Evolutionary conservation across 345 rosid species (phyloP), one percentile per base, ranked within the genome.

Genomic region (Bruguiera gymnorhiza): DNA sequence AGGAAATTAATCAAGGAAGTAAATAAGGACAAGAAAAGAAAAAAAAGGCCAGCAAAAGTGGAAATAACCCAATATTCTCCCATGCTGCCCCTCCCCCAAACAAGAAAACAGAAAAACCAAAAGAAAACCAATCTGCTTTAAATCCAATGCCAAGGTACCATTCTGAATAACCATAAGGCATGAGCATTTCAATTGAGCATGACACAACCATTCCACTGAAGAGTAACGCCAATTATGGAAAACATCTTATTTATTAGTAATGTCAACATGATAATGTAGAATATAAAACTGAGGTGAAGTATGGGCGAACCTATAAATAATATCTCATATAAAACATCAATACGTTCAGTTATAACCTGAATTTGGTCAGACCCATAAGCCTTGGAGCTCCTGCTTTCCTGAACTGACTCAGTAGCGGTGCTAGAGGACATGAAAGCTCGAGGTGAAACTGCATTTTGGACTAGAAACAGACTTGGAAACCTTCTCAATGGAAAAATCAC

Each of bases 341-440:
- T 20, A 10, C 4, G 4, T 32, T 66, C 37, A 3, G 7, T 9
- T 23, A 48, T 69, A 59, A 87, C 99, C 89, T 95, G 98, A 77
- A 95, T 95, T 78, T 95, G 98, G 69, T 90, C 93, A 10, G 99
- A 88, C 62, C 89, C 82, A 69, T 95, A 95, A 72, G 82, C 82
- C 73, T 82, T 86, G 0, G 95, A 88, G 72, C 78, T 76, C 4
- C 80, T 66, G 8, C 67, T 82, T 72, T 83, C 97, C 71, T 89
- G 78, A 60, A 76, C 63, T 39, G 90, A 78, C 61, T 92, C 97
- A 2, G 91, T 79, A 31, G 85, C 62, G 32, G 84, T 55, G 55
- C 74, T 80, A 20, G 96, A 79, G 9, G 97, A 88, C 92, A 86
- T 77, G 71, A 91, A 85, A 1, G 90, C 88, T 80, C 82, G 88